phyloP scores from a whole-genome alignment of 305 asterid genomes.

The Fraxinus nigra region DNA sequence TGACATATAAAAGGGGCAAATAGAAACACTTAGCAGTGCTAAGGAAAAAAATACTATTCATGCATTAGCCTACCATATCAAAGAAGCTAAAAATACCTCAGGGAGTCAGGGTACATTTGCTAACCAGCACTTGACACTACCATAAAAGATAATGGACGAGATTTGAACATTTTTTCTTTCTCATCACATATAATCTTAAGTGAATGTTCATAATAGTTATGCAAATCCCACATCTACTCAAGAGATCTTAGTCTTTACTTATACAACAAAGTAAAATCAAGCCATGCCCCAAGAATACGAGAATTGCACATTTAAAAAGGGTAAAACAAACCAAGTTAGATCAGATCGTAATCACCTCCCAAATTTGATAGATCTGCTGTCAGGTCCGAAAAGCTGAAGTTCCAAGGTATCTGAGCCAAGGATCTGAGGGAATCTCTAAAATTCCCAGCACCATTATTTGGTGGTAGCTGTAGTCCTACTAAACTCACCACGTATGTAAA shows the following conservation, averaged over 20 bases:
- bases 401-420: constrained; percentile 65
- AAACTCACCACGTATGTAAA: constrained; percentile 68
- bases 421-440: constrained; percentile 67
- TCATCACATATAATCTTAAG: not conserved
- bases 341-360: constrained; percentile 50
- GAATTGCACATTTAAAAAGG: not conserved
- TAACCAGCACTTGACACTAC: not conserved
- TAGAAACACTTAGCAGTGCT: not conserved
- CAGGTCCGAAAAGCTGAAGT: constrained; percentile 70
- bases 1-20: not conserved
- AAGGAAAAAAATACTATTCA: not conserved
- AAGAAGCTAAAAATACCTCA: not conserved
- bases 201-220: not conserved
- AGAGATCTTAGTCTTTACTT: not conserved
- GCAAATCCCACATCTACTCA: not conserved
- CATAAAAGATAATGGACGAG: not conserved
- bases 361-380: constrained; percentile 68
- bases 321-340: not conserved
- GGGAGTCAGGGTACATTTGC: not conserved
- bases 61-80: not conserved
- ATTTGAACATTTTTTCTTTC: not conserved
- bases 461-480: constrained; percentile 52
- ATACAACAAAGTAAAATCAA: not conserved
- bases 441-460: constrained; percentile 64
- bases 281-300: not conserved